A percentile compares a stretch with the other conserved stretches of the same genome.
phyloP scores from a whole-genome alignment of 73 alveolate genomes.

The Paramecium biaurelia region DNA sequence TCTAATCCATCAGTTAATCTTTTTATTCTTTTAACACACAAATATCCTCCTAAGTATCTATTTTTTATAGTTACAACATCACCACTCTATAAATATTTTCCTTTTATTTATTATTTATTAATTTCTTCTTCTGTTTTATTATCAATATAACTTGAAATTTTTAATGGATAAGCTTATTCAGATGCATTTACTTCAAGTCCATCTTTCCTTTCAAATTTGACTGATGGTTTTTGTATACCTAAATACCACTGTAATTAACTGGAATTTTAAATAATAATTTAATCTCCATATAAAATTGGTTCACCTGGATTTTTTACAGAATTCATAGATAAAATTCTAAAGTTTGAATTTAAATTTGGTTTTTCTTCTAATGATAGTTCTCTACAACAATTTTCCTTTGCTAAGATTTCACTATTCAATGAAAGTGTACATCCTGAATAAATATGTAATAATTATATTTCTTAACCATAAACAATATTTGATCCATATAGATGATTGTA shows the following conservation, averaged over 20 bases:
- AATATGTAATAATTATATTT: not conserved
- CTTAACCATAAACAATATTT: slow-evolving; percentile 32
- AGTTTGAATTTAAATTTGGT: slow-evolving; percentile 17
- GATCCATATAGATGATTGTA: not conserved
- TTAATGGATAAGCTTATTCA: not conserved
- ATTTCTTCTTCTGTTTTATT: slow-evolving; percentile 30
- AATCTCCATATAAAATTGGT: slow-evolving; percentile 43
- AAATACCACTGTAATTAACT: not conserved
- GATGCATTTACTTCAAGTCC: slow-evolving; percentile 49
- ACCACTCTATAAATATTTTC: slow-evolving; percentile 25
- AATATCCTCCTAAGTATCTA: slow-evolving; percentile 2
- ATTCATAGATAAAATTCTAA: slow-evolving; percentile 22
- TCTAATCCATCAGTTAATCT: not conserved
- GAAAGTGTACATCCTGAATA: not conserved
- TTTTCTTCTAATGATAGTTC: slow-evolving; percentile 27
- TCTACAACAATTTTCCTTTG: slow-evolving; percentile 45
- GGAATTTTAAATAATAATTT: not conserved
- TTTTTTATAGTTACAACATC: slow-evolving; percentile 27
- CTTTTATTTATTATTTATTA: not conserved
- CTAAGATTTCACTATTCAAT: not conserved
- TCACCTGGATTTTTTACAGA: not conserved
- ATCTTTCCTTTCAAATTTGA: not conserved
- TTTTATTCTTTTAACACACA: not conserved
- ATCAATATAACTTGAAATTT: slow-evolving; percentile 15
- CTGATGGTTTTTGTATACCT: slow-evolving; percentile 8